Conservation (phyloP, 129 eudicot species). For the Arctium minus region DNA sequence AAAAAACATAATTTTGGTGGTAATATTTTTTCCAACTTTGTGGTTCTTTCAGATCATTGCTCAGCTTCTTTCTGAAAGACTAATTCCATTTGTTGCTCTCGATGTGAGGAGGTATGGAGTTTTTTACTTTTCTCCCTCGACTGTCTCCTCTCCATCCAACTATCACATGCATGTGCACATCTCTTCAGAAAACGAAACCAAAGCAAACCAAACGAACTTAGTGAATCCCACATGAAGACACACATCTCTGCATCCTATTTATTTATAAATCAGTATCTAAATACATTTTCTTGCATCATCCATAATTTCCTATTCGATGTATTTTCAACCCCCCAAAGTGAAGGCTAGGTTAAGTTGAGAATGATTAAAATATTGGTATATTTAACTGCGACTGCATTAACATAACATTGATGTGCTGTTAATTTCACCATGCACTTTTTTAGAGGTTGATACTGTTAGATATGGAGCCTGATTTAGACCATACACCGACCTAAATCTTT, state of each 20-base stretch:
- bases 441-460: too few species aligned
- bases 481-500: too few species aligned
- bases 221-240: background rate
- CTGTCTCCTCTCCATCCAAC: background rate
- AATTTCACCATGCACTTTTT: too few species aligned
- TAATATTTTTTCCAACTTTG: background rate
- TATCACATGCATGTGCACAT: background rate
- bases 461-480: background rate
- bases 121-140: background rate
- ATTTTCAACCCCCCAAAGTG: background rate
- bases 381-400: background rate
- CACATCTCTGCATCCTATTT: background rate
- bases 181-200: background rate
- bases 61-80: conserved; percentile 93
- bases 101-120: conserved; percentile 87
- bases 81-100: conserved; percentile 96
- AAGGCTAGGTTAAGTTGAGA: background rate
- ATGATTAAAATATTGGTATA: background rate
- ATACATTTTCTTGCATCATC: background rate
- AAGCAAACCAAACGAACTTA: too few species aligned
- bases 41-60: conserved; percentile 78
- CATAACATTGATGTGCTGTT: background rate
- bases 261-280: background rate
- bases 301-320: background rate
- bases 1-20: background rate